These are phyloP conservation scores for Penicillium flavigenum DNA, from an alignment of 495 filamentous ascomycete species.

Conservation along the genomic window DNA sequence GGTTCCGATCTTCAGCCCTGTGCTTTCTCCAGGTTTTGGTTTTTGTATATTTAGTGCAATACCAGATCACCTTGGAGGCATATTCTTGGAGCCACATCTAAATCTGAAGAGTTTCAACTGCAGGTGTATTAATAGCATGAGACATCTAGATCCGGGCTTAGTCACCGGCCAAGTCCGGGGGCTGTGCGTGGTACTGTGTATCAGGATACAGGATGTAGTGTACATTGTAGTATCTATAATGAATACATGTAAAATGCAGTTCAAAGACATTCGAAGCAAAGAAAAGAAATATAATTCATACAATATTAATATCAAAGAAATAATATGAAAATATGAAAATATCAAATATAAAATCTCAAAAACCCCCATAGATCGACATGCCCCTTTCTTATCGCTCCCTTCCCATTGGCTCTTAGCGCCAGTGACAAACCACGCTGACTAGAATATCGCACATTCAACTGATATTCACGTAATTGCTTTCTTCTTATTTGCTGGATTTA, in stretches of 20 bases:
- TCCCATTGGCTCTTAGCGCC: slow-evolving; percentile 28
- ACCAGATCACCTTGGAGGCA: slow-evolving; percentile 1
- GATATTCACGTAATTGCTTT: slow-evolving; percentile 12
- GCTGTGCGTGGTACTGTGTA: slow-evolving; percentile 9
- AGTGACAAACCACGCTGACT: slow-evolving; percentile 47
- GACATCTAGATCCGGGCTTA: slow-evolving; percentile 13
- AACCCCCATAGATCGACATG: slow-evolving; percentile 20
- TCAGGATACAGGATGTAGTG: background rate
- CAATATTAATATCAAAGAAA: background rate
- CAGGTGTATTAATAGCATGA: slow-evolving; percentile 13
- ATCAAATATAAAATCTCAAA: background rate
- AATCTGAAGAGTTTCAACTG: slow-evolving; percentile 1
- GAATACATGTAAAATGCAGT: background rate
- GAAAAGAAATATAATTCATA: background rate
- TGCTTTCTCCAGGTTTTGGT: slow-evolving; percentile 16
- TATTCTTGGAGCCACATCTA: background rate
- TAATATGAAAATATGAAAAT: background rate
- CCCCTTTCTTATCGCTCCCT: slow-evolving; percentile 31
- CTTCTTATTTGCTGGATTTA: slow-evolving; percentile 1
- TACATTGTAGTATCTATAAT: background rate
- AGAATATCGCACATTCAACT: slow-evolving; percentile 6
- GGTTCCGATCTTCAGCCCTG: slow-evolving; percentile 35
- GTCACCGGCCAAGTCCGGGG: slow-evolving; percentile 13
- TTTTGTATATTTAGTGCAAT: slow-evolving; percentile 9
- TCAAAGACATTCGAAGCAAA: background rate